These are phyloP conservation scores for Protomyces arabidopsidicola DNA, from an alignment of 1,139 yeast species.

Conservation along the genomic window DNA sequence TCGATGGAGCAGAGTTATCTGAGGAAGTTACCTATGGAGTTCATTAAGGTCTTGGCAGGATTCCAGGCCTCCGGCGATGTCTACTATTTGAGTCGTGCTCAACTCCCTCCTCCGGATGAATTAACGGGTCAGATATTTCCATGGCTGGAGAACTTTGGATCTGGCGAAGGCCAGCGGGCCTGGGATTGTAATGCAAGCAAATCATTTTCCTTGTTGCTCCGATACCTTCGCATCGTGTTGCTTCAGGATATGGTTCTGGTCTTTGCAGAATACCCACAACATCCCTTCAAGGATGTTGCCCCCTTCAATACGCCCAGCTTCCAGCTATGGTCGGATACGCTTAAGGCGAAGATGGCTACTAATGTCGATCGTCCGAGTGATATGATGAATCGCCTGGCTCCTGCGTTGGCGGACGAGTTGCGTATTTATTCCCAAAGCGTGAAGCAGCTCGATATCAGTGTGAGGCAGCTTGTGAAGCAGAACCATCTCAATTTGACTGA, in stretches of 20 bases:
- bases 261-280: not conserved
- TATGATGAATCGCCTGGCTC: not conserved
- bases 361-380: not conserved
- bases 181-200: not conserved
- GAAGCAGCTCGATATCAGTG: too few relatives aligned
- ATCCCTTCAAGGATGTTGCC: not conserved
- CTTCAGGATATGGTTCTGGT: not conserved
- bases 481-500: too few relatives aligned
- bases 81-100: not conserved
- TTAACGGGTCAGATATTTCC: not conserved
- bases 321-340: not conserved
- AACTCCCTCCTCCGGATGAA: not conserved
- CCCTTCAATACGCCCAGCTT: not conserved
- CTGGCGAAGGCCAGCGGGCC: not conserved
- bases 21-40: not conserved
- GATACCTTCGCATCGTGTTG: not conserved
- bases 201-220: not conserved
- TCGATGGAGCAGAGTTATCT: not conserved
- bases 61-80: not conserved
- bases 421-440: too few relatives aligned
- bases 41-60: not conserved
- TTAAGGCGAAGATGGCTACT: not conserved
- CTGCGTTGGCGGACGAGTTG: too few relatives aligned
- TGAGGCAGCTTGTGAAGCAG: too few relatives aligned
- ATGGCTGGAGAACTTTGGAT: not conserved